Evolutionary conservation across 257 asterid species (phyloP).

Genomic region (Scutellaria barbata): DNA sequence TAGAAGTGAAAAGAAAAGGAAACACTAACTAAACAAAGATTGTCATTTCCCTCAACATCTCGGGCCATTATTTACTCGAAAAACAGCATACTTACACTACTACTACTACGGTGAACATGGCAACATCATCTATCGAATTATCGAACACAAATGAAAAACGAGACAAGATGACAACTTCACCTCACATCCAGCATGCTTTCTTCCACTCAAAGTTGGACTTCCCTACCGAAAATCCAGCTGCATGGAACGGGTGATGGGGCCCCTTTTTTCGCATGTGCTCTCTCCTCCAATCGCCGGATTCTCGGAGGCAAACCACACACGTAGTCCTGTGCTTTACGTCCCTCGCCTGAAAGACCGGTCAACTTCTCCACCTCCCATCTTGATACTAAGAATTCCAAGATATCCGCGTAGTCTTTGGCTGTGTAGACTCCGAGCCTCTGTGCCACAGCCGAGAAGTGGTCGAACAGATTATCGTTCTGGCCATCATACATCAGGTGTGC

Average conservation of each 20-base stretch:
- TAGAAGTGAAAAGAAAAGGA: too few relatives aligned
- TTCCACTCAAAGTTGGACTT: slow-evolving; percentile 47
- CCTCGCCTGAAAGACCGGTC: slow-evolving; percentile 68
- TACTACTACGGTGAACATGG: too few relatives aligned
- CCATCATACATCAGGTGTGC: slow-evolving; percentile 85
- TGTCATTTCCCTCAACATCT: too few relatives aligned
- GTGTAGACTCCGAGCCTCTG: slow-evolving; percentile 77
- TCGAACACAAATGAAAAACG: too few relatives aligned
- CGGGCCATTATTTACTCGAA: too few relatives aligned
- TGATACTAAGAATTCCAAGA: slow-evolving; percentile 62
- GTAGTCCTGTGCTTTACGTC: slow-evolving; percentile 74
- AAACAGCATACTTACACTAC: too few relatives aligned
- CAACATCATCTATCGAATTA: too few relatives aligned
- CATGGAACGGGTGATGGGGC: slow-evolving; percentile 48
- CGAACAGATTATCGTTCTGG: slow-evolving; percentile 60
- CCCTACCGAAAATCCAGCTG: slow-evolving; percentile 68
- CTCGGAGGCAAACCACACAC: slow-evolving; percentile 68
- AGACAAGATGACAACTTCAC: too few relatives aligned
- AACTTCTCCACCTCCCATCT: slow-evolving; percentile 74
- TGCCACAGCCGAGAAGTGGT: slow-evolving; percentile 68
- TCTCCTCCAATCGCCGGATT: slow-evolving; percentile 69
- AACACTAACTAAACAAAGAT: too few relatives aligned
- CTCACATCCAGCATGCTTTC: too few relatives aligned
- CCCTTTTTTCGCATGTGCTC: slow-evolving; percentile 57
- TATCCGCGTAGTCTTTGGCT: slow-evolving; percentile 73